Base-by-base conservation (phyloP, 176 grass and related monocot genomes). In the Eragrostis nindensis region DNA sequence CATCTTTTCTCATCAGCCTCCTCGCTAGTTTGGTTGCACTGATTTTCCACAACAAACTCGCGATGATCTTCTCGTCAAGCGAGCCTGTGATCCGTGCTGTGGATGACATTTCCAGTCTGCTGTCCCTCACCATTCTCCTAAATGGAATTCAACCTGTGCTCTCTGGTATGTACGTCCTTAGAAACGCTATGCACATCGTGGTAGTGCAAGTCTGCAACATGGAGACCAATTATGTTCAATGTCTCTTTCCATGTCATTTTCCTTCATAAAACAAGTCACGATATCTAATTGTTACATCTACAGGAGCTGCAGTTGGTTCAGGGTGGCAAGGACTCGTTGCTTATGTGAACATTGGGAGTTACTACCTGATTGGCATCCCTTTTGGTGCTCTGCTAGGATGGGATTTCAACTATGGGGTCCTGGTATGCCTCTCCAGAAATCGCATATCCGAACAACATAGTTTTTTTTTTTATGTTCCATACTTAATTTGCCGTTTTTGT, bases 321-420 rank as follows among this genome's bases (percentile, higher is more conserved):
- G 87, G 87, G 6, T 87, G 84, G 76, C 91, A 93, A 62, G 50
- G 68, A 2, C 22, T 55, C 6, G 87, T 84, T 26, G 86, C 87
- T 59, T 92, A 89, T 70, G 86, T 92, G 3, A 92, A 86, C 13
- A n/a, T 89, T 14, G 90, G 86, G n/a, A 77, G 64, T 27, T 92
- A 92, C 52, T 92, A 92, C 71, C 43, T 92, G 2, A 73, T 89
- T 17, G 76, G 90, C 3, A 27, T 92, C 59, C 87, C 87, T 1
- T 13, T 84, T 41, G 89, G 91, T 25, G 21, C 89, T 57, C 19
- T 93, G 16, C 38, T 93, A 1, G 81, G 87, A 70, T 87, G 79
- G 78, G 3, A 36, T n/a, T 78, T 86, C 65, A 21, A 72, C n/a
- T 78, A 74, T 17, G 84, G 84, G 42, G 63, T 92, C 63, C 38